Evolutionary conservation across 148 eudicot genomes (phyloP).

Genomic region (Chenopodium suecicum): DNA sequence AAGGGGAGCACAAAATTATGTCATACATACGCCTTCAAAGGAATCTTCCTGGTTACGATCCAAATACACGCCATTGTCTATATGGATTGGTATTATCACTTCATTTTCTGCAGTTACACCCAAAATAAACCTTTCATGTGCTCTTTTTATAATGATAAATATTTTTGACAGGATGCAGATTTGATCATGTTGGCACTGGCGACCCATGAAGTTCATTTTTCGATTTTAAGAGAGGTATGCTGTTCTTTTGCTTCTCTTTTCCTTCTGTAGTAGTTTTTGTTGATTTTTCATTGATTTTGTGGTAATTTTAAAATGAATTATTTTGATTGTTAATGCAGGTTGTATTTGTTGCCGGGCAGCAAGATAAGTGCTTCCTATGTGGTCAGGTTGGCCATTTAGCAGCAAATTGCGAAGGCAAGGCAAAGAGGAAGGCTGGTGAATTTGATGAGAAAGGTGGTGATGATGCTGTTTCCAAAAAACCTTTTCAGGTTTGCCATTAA

Average conservation of each 20-base stretch:
- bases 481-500: conserved; percentile 66
- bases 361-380: conserved; percentile 88
- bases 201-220: conserved; percentile 95
- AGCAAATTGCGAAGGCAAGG: conserved; percentile 84
- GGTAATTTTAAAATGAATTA: neutral
- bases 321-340: conserved; percentile 45
- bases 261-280: neutral
- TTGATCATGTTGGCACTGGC: conserved; percentile 92
- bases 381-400: conserved; percentile 97
- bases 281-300: neutral
- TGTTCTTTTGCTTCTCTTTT: conserved; percentile 3
- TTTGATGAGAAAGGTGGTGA: conserved; percentile 82
- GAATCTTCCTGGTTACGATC: conserved; percentile 93
- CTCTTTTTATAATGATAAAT: neutral
- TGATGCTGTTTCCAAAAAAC: conserved; percentile 61
- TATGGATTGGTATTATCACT: conserved; percentile 78
- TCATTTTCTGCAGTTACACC: neutral
- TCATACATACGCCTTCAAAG: conserved; percentile 97
- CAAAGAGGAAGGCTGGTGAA: conserved; percentile 90
- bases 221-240: conserved; percentile 88
- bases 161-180: conserved; percentile 71
- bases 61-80: conserved; percentile 92
- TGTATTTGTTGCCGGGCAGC: conserved; percentile 79
- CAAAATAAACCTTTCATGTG: neutral
- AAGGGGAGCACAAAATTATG: conserved; percentile 99